A percentile compares a stretch with the other conserved stretches of the same genome.
Evolutionary conservation across 2,329 filamentous ascomycete genomes (phyloP).

Genomic region (Calonectria multiphialidica): DNA sequence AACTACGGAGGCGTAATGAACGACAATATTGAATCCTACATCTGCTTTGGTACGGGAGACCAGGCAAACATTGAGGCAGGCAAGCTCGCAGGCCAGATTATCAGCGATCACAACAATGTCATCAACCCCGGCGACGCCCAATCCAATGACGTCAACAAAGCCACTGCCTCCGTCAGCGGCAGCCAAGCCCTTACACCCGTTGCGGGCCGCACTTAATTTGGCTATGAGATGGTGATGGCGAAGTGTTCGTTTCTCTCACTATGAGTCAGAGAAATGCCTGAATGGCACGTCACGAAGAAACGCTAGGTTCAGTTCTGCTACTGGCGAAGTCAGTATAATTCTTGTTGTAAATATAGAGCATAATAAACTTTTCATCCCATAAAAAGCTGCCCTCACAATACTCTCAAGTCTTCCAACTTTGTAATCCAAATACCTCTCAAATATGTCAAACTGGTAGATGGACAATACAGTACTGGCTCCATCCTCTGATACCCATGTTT

Average conservation of each 20-base stretch:
- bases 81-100: not conserved
- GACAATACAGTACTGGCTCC: not conserved
- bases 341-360: not conserved
- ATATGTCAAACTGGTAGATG: too few relatives aligned
- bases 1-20: not conserved
- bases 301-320: not conserved
- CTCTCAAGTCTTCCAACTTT: not conserved
- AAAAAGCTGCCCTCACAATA: not conserved
- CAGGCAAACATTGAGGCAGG: not conserved
- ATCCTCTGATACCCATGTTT: not conserved
- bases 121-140: not conserved
- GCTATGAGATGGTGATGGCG: not conserved
- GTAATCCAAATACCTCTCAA: not conserved
- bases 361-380: not conserved
- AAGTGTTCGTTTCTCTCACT: not conserved
- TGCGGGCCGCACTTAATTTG: not conserved
- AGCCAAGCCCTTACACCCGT: not conserved
- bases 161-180: not conserved
- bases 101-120: not conserved
- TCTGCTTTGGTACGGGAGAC: not conserved
- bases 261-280: not conserved
- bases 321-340: not conserved
- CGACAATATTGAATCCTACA: slow-evolving; percentile 1
- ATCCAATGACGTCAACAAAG: not conserved
- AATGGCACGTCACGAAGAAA: not conserved